phyloP scores from a whole-genome alignment of 108 stramenopile species.

The Tribonema minus region DNA sequence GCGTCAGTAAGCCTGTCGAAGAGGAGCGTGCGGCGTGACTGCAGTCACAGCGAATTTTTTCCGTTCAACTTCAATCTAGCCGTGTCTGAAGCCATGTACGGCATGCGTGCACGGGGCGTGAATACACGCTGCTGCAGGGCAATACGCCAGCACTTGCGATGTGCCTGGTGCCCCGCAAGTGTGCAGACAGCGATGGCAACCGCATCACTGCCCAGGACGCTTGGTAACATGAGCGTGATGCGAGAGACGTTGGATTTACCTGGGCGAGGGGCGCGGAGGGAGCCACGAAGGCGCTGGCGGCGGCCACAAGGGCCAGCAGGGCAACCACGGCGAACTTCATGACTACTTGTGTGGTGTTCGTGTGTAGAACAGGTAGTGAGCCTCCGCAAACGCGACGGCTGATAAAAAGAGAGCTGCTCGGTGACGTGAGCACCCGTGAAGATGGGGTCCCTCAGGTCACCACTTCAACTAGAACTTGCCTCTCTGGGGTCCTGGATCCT shows the following conservation, averaged over 20 bases:
- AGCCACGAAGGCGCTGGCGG: background rate
- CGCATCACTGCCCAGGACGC: background rate
- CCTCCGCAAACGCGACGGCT: too few relatives aligned
- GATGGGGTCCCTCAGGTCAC: too few relatives aligned
- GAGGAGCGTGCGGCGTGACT: background rate
- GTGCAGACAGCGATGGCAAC: background rate
- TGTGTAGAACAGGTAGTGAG: background rate
- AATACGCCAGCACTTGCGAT: background rate
- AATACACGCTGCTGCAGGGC: background rate
- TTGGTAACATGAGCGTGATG: too few relatives aligned
- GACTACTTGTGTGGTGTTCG: too few relatives aligned
- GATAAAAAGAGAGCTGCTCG: too few relatives aligned
- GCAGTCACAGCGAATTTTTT: background rate
- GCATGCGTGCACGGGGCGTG: background rate
- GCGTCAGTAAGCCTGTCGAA: background rate
- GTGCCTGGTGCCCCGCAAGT: background rate
- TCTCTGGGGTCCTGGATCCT: too few relatives aligned
- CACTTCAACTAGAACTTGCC: too few relatives aligned
- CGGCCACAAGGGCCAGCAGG: background rate
- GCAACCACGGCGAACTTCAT: background rate
- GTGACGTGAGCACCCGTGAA: too few relatives aligned
- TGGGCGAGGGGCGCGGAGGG: background rate
- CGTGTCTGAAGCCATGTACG: too few relatives aligned
- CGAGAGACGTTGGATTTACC: background rate
- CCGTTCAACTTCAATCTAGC: too few relatives aligned